Percentiles rank a stretch among this genome's conserved stretches.
These are phyloP conservation scores for Anethum foeniculum DNA, from an alignment of 140 eudicot genomes.

Conservation along the genomic window DNA sequence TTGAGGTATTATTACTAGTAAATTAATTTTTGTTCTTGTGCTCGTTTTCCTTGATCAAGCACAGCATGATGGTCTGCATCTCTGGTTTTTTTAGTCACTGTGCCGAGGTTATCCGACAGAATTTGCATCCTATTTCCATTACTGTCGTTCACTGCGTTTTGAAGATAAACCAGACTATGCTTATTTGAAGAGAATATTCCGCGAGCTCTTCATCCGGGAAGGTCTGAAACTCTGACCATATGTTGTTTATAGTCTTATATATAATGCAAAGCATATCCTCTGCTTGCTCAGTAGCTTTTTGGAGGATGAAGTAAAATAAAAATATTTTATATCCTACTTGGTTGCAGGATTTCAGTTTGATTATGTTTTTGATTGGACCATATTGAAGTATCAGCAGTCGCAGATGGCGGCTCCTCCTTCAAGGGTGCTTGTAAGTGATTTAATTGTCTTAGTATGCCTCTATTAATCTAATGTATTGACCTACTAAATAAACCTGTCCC, in stretches of 20 bases:
- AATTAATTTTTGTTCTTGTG: not conserved
- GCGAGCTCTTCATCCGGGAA: constrained; percentile 81
- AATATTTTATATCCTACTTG: constrained; percentile 5
- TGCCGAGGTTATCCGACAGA: constrained; percentile 77
- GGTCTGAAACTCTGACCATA: constrained; percentile 28
- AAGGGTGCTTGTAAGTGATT: constrained; percentile 40
- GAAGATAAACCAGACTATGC: constrained; percentile 87
- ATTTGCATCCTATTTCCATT: constrained; percentile 71
- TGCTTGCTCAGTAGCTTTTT: not conserved
- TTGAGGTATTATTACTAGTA: constrained; percentile 42
- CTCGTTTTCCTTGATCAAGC: not conserved
- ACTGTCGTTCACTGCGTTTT: constrained; percentile 74
- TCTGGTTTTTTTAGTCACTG: constrained; percentile 32
- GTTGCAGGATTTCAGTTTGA: constrained; percentile 72
- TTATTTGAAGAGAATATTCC: constrained; percentile 69
- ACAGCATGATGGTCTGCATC: constrained; percentile 7
- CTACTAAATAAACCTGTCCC: constrained; percentile 8
- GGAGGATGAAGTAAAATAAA: not conserved
- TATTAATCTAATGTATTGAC: not conserved
- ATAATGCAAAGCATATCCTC: not conserved
- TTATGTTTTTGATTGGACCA: constrained; percentile 83
- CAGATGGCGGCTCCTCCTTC: constrained; percentile 58
- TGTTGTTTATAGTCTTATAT: not conserved
- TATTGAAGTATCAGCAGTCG: constrained; percentile 74
- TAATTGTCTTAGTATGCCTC: constrained; percentile 9